phyloP scores from a whole-genome alignment of 495 filamentous ascomycete genomes.

The Durotheca rogersii region DNA sequence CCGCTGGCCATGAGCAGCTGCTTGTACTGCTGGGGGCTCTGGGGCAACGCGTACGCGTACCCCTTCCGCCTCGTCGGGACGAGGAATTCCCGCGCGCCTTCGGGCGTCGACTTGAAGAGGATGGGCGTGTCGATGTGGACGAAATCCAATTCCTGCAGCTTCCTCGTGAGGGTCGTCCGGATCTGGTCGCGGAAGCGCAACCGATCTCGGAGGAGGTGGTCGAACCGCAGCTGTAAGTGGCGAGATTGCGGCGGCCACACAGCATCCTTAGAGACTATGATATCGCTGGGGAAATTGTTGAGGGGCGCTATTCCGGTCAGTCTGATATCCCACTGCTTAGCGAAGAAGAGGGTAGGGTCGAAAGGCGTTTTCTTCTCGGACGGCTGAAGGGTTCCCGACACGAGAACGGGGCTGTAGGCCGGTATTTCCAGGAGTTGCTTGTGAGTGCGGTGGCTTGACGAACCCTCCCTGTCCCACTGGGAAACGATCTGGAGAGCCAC shows the following conservation, averaged over 20 bases:
- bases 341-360: not conserved
- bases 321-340: constrained; percentile 23
- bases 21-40: constrained; percentile 98
- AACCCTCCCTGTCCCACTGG: constrained; percentile 21
- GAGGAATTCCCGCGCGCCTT: constrained; percentile 93
- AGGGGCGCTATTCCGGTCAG: constrained; percentile 64
- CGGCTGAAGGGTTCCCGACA: constrained; percentile 34
- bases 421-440: constrained; percentile 37
- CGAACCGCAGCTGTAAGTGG: constrained; percentile 81
- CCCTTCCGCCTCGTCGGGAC: constrained; percentile 77
- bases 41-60: constrained; percentile 83
- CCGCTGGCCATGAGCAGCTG: constrained; percentile 96
- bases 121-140: constrained; percentile 87
- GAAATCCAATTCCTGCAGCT: constrained; percentile 58
- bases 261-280: constrained; percentile 69
- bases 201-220: constrained; percentile 60
- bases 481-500: constrained; percentile 49
- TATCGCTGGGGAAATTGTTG: constrained; percentile 74
- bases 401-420: constrained; percentile 42
- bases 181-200: constrained; percentile 59
- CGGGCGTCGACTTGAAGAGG: constrained; percentile 95
- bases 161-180: constrained; percentile 51
- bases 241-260: constrained; percentile 71
- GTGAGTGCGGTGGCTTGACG: constrained; percentile 25
- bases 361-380: constrained; percentile 6